A percentile compares a stretch with the other conserved stretches of the same genome.
Conservation (phyloP, 176 grass and related monocot genomes). For the Guadua angustifolia region DNA sequence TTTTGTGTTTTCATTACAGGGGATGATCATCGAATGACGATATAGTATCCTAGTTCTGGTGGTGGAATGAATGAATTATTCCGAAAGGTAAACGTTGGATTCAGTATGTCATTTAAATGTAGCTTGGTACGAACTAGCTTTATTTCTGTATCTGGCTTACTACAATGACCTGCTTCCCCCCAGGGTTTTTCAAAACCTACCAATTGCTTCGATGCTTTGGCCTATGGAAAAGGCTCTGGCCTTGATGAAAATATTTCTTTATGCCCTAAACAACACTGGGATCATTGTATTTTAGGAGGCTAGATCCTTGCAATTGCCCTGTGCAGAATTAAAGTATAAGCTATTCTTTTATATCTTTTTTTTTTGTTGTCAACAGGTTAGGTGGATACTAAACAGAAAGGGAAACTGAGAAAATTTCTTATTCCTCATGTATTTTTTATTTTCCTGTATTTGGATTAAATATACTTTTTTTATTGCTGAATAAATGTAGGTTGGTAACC, state of each 20-base stretch:
- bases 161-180: background rate
- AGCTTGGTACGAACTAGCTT: background rate
- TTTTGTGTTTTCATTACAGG: constrained; percentile 49
- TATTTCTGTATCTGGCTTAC: constrained; percentile 13
- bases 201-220: constrained; percentile 34
- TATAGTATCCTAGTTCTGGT: constrained; percentile 98
- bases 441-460: constrained; percentile 28
- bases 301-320: constrained; percentile 6
- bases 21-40: constrained; percentile 97
- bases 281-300: background rate
- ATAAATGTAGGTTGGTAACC: constrained; percentile 85
- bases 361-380: too few species aligned
- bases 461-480: constrained; percentile 36
- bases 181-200: too few species aligned
- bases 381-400: background rate
- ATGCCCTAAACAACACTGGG: constrained; percentile 20
- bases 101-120: constrained; percentile 23
- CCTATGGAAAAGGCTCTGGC: background rate
- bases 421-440: constrained; percentile 19
- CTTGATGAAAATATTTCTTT: constrained; percentile 9
- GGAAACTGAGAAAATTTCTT: background rate
- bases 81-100: constrained; percentile 65
- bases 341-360: background rate
- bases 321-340: background rate
- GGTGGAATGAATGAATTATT: constrained; percentile 99